These are phyloP conservation scores for Stephania yunnanensis DNA, from an alignment of 164 flowering plant genomes.

Conservation along the genomic window DNA sequence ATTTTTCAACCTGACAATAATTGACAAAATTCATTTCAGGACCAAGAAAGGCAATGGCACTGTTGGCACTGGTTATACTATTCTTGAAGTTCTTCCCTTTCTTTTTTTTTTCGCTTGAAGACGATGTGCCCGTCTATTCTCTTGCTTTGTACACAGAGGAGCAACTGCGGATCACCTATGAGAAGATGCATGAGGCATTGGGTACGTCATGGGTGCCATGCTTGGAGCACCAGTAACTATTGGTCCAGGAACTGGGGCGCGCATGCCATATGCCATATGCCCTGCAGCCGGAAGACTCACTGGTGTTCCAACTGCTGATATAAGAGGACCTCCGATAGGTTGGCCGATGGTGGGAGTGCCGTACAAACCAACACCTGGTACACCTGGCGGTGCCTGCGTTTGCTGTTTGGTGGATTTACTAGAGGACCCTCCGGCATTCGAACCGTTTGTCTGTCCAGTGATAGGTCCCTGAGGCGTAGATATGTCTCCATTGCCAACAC, in stretches of 20 bases:
- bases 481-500: conserved; percentile 53
- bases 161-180: conserved; percentile 41
- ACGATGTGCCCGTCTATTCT: conserved; percentile 8
- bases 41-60: conserved; percentile 4
- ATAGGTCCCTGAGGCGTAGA: conserved; percentile 68
- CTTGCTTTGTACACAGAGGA: conserved; percentile 15
- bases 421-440: conserved; percentile 34
- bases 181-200: conserved; percentile 64
- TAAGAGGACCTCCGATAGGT: conserved; percentile 73
- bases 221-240: conserved; percentile 78
- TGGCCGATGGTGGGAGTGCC: conserved; percentile 72
- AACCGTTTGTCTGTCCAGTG: conserved; percentile 63
- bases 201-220: conserved; percentile 57
- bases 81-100: conserved; percentile 8
- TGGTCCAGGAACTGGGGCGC: conserved; percentile 59
- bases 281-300: conserved; percentile 57
- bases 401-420: conserved; percentile 48
- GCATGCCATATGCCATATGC: conserved; percentile 72
- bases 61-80: conserved; percentile 2
- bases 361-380: conserved; percentile 48
- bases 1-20: conserved; percentile 19
- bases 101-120: not conserved
- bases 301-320: conserved; percentile 84
- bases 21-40: conserved; percentile 12
- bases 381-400: conserved; percentile 34